phyloP scores from a whole-genome alignment of 129 eudicot species.

The Chrysanthemum lavandulifolium region DNA sequence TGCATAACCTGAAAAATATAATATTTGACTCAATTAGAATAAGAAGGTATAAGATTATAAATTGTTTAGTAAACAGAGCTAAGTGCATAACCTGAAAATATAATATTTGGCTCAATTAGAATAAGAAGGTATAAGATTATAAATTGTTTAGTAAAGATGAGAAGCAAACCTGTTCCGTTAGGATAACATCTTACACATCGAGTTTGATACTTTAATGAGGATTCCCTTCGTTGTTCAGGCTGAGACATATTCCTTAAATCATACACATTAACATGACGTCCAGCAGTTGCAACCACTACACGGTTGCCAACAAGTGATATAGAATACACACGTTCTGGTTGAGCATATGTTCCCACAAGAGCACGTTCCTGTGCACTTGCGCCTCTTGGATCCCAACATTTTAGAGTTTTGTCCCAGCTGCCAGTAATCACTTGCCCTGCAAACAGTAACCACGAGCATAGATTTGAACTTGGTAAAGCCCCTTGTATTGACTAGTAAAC shows the following conservation, averaged over 20 bases:
- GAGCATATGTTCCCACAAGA: constrained; percentile 80
- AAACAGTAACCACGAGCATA: background rate
- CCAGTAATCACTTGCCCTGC: constrained; percentile 87
- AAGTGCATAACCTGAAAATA: constrained; percentile 81
- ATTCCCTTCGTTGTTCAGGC: constrained; percentile 88
- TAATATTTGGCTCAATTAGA: background rate
- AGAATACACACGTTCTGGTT: constrained; percentile 91
- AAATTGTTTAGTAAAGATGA: background rate
- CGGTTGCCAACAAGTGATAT: constrained; percentile 80
- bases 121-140: background rate
- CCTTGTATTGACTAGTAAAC: background rate
- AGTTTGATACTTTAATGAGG: constrained; percentile 86
- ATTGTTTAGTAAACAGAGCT: constrained; percentile 41
- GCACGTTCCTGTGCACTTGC: constrained; percentile 84
- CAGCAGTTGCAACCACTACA: constrained; percentile 91
- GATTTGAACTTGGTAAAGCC: no score
- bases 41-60: background rate
- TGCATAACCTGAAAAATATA: constrained; percentile 74
- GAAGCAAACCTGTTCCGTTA: constrained; percentile 71
- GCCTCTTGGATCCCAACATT: constrained; percentile 98
- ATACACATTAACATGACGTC: constrained; percentile 88
- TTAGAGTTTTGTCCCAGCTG: constrained; percentile 88
- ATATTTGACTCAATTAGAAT: background rate
- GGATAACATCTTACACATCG: constrained; percentile 94
- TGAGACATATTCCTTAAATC: constrained; percentile 89